phyloP scores from a whole-genome alignment of 225 moss, liverwort and hornwort species.

The Sphagnum contortum region DNA sequence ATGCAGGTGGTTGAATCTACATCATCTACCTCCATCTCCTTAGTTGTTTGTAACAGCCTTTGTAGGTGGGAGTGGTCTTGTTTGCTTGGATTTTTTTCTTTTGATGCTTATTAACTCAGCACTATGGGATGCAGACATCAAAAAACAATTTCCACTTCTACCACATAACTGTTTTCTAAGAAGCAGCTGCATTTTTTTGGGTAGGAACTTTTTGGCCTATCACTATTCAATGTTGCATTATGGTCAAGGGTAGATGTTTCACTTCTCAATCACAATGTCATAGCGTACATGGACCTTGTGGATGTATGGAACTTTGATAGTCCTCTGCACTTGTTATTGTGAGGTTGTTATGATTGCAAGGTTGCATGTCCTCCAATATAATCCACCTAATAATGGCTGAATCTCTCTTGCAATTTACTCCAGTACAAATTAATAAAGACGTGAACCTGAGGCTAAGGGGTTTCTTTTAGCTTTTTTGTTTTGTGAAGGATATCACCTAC shows the following conservation, averaged over 20 bases:
- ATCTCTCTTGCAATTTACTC: too few relatives aligned
- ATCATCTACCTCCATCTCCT: too few relatives aligned
- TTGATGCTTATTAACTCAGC: background rate
- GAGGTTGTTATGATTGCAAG: background rate
- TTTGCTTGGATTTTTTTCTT: background rate
- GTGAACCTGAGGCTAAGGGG: too few relatives aligned
- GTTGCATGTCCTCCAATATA: background rate
- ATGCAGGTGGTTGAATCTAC: too few relatives aligned
- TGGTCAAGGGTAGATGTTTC: conserved; percentile 59
- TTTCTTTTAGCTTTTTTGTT: background rate
- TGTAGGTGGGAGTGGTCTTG: too few relatives aligned
- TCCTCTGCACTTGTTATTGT: background rate
- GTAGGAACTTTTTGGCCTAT: conserved; percentile 53
- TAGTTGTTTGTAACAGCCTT: too few relatives aligned
- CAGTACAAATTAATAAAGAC: too few relatives aligned
- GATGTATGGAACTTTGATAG: background rate
- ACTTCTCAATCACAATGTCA: conserved; percentile 57
- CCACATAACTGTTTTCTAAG: conserved; percentile 52
- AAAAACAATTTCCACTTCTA: conserved; percentile 86
- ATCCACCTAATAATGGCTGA: too few relatives aligned
- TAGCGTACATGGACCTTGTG: conserved; percentile 51
- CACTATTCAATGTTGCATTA: conserved; percentile 57
- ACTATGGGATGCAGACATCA: conserved; percentile 63
- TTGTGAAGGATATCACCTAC: background rate
- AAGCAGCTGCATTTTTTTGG: conserved; percentile 79